phyloP scores from a whole-genome alignment of 139 green algal genomes.

The Chlorella sp. region DNA sequence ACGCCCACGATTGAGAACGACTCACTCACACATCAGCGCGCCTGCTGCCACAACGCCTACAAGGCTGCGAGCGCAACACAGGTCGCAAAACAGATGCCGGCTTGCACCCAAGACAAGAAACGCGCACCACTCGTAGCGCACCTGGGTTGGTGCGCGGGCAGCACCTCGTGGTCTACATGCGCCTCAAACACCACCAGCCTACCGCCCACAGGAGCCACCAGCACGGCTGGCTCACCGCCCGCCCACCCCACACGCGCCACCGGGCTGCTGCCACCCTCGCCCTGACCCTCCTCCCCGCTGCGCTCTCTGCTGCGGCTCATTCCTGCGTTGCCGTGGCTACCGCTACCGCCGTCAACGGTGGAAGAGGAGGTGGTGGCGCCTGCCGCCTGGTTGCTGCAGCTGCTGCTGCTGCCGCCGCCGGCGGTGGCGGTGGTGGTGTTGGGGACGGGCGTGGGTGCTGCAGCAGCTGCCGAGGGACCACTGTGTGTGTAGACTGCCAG shows the following conservation, averaged over 20 bases:
- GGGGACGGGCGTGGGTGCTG: no score
- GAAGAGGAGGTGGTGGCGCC: no score
- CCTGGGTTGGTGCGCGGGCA: constrained; percentile 32
- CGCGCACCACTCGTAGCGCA: not conserved
- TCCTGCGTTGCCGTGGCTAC: no score
- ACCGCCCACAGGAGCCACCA: constrained; percentile 46
- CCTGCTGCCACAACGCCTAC: not conserved
- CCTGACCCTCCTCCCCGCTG: no score
- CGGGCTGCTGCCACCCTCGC: not conserved
- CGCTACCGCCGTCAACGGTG: no score
- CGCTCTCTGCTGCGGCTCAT: no score
- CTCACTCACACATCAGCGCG: not conserved
- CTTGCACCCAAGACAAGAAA: not conserved
- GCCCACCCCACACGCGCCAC: not conserved
- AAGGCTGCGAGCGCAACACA: not conserved
- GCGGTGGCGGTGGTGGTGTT: not conserved
- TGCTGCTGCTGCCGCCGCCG: not conserved
- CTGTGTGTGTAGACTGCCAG: constrained; percentile 13
- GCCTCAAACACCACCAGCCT: constrained; percentile 64
- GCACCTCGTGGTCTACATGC: constrained; percentile 59
- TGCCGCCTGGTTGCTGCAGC: no score
- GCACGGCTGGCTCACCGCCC: constrained; percentile 19
- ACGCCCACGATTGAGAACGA: not conserved
- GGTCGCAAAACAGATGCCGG: not conserved
- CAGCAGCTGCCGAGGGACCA: not conserved